These are phyloP conservation scores for Phyllosticta paracitricarpa DNA, from an alignment of 2,329 filamentous ascomycete species.

Conservation along the genomic window DNA sequence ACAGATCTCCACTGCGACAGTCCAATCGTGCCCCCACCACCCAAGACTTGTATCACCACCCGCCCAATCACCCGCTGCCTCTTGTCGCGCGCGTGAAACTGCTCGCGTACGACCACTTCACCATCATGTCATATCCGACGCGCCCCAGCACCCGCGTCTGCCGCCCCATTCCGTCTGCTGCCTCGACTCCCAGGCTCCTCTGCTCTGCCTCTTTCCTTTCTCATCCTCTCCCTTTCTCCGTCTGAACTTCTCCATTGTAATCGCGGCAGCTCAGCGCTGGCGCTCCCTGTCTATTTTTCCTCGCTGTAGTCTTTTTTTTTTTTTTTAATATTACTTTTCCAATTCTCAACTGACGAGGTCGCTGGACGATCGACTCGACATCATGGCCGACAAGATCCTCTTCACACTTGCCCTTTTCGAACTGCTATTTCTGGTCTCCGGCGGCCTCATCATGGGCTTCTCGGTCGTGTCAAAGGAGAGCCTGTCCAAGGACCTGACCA, in stretches of 20 bases:
- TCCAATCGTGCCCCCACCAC: neutral
- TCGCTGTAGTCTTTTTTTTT: neutral
- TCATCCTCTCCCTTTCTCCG: conserved; percentile 1
- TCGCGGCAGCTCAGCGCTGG: conserved; percentile 1
- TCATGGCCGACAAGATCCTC: conserved; percentile 42
- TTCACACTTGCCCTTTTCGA: conserved; percentile 42
- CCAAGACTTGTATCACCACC: neutral
- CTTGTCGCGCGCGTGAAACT: conserved; percentile 10
- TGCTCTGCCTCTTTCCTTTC: conserved; percentile 9
- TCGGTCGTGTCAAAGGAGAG: conserved; percentile 39
- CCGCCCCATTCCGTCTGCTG: neutral
- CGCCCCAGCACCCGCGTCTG: neutral
- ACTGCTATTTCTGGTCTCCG: conserved; percentile 42
- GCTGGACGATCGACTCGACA: neutral
- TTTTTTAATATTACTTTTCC: neutral
- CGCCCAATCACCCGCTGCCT: conserved; percentile 1
- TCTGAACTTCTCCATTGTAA: neutral
- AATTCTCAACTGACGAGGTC: neutral
- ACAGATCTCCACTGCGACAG: neutral
- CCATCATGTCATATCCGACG: neutral
- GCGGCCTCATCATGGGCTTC: conserved; percentile 43
- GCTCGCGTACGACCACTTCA: conserved; percentile 1
- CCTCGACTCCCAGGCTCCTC: neutral
- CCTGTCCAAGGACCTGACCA: conserved; percentile 28
- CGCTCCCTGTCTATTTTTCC: conserved; percentile 3